Base-by-base conservation (phyloP, 2,329 filamentous ascomycete species). In the Karstenula rhodostoma region DNA sequence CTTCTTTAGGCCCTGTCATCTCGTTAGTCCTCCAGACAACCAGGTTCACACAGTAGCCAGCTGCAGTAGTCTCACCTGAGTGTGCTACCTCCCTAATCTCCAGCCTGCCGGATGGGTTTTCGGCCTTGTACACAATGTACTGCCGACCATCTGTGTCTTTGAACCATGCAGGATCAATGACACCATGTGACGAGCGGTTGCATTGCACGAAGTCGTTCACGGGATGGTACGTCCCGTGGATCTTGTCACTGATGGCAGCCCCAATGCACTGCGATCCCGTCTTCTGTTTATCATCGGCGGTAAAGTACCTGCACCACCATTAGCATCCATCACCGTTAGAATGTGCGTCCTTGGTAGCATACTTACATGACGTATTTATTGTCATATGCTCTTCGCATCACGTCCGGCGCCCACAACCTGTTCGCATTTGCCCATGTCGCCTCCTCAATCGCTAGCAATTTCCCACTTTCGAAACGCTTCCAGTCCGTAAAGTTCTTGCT, bases 181-280 rank as follows among this genome's bases (percentile, higher is more conserved):
- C 43, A 42, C 54, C 54, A 32, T 44, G 25, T 5, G 52, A 55
- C 22, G 54, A 46, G 33, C 54, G 54, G 33, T 56, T 56, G 44
- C 54, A 56, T 33, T 56, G 54, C n/a, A 56, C 54, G 32, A 56
- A 56, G 44, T 56, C 54, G 44, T 56, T 56, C 4, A 56, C 54
- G n/a, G 54, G 54, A 27, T 48, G 54, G 40, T 49, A 56, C 33
- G 40, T 22, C 7, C 54, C 54, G 15, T 40, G 27, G 29, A 49
- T 47, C 17, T 27, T 56, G 35, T 56, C 54, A 29, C 40, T 40
- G 25, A 56, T 35, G 29, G 54, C 54, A 51, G 48, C 48, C 23
- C 48, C 48, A 23, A 51, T 51, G 23, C 51, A 54, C 37, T 54
- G n/a, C 23, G 15, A n/a, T 13, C 9, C n/a, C 23, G 27, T 15